Evolutionary conservation across 164 flowering plant genomes (phyloP).

Genomic region (Vitis vinifera): ASM3070453v1 NC_081815.1:1614001-1614500

Average conservation of each 20-base stretch:
- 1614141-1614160: no score
- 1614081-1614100: no score
- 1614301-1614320: conserved; percentile 82
- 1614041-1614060: no score
- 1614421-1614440: conserved; percentile 68
- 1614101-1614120: no score
- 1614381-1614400: conserved; percentile 42
- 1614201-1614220: neutral
- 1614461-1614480: conserved; percentile 67
- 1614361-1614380: conserved; percentile 20
- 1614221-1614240: no score
- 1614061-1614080: no score
- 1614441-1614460: conserved; percentile 63
- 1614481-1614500: neutral
- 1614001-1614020: no score
- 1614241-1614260: neutral
- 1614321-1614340: conserved; percentile 71
- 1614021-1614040: no score
- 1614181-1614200: no score
- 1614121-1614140: no score
- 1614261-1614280: conserved; percentile 74
- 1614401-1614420: conserved; percentile 85
- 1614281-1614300: conserved; percentile 86
- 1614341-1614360: conserved; percentile 42
- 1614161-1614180: no score